phyloP scores from a whole-genome alignment of 2,329 filamentous ascomycete species.

The Penicillium hesseltinei region DNA sequence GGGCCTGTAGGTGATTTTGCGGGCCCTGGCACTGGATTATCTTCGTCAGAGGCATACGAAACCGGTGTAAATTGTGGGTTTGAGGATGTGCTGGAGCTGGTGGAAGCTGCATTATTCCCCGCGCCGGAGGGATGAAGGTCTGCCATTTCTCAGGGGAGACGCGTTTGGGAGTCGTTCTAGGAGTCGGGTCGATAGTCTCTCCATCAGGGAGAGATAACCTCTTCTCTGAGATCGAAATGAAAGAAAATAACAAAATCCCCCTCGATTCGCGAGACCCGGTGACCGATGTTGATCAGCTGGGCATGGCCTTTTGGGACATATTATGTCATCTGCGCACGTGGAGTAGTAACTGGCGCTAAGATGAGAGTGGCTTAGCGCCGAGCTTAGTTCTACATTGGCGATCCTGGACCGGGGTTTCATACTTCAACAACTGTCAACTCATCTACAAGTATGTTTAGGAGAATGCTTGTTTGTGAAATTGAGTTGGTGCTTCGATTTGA shows the following conservation, averaged over 20 bases:
- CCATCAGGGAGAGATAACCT: neutral
- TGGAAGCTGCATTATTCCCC: constrained; percentile 28
- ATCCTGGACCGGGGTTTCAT: neutral
- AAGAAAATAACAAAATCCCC: neutral
- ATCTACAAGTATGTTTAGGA: neutral
- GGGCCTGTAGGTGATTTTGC: constrained; percentile 20
- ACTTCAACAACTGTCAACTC: neutral
- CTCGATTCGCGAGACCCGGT: neutral
- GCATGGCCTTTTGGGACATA: neutral
- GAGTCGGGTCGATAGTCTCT: neutral
- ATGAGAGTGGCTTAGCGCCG: neutral
- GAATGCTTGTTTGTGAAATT: neutral
- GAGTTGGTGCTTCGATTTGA: neutral
- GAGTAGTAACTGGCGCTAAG: neutral
- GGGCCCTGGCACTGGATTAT: constrained; percentile 13
- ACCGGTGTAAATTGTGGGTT: constrained; percentile 35
- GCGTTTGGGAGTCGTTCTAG: neutral
- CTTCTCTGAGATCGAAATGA: neutral
- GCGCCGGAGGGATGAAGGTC: constrained; percentile 27
- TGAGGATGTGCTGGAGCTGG: constrained; percentile 26
- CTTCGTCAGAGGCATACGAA: constrained; percentile 33
- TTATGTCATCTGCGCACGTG: constrained; percentile 8
- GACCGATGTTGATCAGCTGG: constrained; percentile 8
- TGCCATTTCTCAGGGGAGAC: constrained; percentile 18
- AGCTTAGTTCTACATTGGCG: neutral